Conservation (phyloP, 1,284 basidiomycete genomes). For the Fistulinella cinereoalba region DNA sequence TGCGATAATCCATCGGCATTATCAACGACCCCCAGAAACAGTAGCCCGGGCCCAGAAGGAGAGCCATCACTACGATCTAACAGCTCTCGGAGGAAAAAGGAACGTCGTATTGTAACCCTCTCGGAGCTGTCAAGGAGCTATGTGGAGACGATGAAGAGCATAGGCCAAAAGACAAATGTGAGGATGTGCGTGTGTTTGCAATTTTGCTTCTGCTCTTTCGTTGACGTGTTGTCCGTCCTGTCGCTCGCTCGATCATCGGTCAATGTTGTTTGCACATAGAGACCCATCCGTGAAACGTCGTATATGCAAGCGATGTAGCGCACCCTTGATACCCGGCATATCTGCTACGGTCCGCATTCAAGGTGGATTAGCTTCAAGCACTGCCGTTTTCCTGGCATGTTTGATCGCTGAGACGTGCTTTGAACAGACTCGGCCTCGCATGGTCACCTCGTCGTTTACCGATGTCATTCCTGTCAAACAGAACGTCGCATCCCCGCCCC, state of each 20-base stretch:
- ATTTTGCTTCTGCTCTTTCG: not conserved
- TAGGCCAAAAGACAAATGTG: constrained; percentile 71
- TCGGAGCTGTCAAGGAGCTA: constrained; percentile 60
- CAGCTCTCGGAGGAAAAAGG: constrained; percentile 27
- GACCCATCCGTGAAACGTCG: constrained; percentile 78
- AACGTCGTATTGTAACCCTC: constrained; percentile 32
- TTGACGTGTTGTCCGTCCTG: not conserved
- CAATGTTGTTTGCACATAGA: constrained; percentile 46
- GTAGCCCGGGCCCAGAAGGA: not conserved
- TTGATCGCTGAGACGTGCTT: constrained; percentile 5
- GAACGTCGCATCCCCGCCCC: constrained; percentile 63
- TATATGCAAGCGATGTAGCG: constrained; percentile 65
- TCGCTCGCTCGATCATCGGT: not conserved
- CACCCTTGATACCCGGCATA: constrained; percentile 63
- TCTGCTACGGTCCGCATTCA: constrained; percentile 63
- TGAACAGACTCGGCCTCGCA: constrained; percentile 48
- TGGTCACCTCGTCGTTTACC: constrained; percentile 53
- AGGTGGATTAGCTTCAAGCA: constrained; percentile 40
- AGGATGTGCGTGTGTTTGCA: constrained; percentile 53
- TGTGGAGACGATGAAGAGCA: constrained; percentile 60
- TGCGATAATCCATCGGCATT: not conserved
- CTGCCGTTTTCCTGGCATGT: not conserved
- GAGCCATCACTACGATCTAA: constrained; percentile 12
- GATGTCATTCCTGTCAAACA: constrained; percentile 51
- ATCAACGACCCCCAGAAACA: not conserved